Base-by-base conservation (phyloP, 169 alveolate species). In the Plasmodium fragile region DNA sequence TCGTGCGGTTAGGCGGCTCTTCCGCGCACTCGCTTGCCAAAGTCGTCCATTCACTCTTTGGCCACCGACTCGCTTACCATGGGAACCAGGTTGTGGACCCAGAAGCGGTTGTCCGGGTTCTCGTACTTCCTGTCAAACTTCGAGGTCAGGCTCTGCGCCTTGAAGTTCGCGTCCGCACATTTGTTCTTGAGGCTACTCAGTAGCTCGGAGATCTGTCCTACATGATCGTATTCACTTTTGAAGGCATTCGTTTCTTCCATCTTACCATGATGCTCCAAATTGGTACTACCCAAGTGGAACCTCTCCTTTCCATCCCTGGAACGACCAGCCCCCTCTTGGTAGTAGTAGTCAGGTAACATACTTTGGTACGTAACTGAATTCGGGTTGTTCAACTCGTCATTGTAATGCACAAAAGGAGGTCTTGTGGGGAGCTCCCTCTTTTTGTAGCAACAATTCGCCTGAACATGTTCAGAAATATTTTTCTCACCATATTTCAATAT, bases 81-180 rank as follows among this genome's bases (percentile, higher is more conserved):
- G 3, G 93, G 93, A 1, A 85, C 93, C 8, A 85, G 85, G 65
- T 85, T 36, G 34, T 85, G 93, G 8, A 85, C 18, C 93, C 93
- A 85, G 65, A 85, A 85, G 5, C 85, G 84, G 70, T 55, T 73
- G 49, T 85, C 93, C 25, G 93, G 93, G 41, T 85, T 85, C 69
- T 85, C 93, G 36, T 85, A 85, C 45, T 85, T 85, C 4, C 72
- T 8, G 28, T 77, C 69, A 36, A 85, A 85, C 59, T 59, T 49
- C 18, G 85, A 85, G 1, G 79, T 69, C 41, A 85, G 45, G 30
- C 39, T 55, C 69, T 85, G 72, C 28, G 71, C 79, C 65, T 53
- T 72, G 80, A 85, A 85, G 41, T 43, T 85, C n/a, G 93, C 93
- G 65, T 85, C 85, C 0, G 52, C 93, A 16, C 93, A 85, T 28